These are phyloP conservation scores for Cucumis cinereus DNA, from an alignment of 306 rosid species.

Conservation along the genomic window DNA sequence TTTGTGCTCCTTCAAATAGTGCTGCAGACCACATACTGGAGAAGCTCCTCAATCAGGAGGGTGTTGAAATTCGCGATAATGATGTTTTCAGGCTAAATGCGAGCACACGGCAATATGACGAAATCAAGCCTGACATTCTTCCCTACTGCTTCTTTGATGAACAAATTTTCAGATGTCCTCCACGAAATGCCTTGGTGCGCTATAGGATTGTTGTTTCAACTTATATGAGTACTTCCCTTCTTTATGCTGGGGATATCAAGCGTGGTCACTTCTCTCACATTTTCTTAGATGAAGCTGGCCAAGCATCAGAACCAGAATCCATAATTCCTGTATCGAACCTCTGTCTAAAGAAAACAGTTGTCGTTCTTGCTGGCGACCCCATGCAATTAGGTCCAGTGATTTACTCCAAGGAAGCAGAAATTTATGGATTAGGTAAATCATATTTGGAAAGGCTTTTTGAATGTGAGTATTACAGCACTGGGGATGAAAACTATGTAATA, in stretches of 20 bases:
- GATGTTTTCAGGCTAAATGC: conserved; percentile 85
- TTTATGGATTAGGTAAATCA: conserved; percentile 50
- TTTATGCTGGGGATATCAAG: conserved; percentile 47
- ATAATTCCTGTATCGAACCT: conserved; percentile 65
- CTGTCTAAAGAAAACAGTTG: conserved; percentile 51
- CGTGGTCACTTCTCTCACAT: conserved; percentile 85
- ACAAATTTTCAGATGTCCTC: conserved; percentile 57
- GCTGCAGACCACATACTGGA: conserved; percentile 80
- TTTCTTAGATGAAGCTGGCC: conserved; percentile 96
- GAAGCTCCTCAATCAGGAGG: conserved; percentile 37
- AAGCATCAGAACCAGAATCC: conserved; percentile 94
- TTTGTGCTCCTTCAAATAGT: conserved; percentile 83
- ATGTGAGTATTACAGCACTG: conserved; percentile 29
- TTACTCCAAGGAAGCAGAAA: conserved; percentile 55
- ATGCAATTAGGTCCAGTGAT: conserved; percentile 91
- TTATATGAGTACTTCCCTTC: conserved; percentile 58
- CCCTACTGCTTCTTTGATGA: conserved; percentile 63
- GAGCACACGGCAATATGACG: conserved; percentile 47
- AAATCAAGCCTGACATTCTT: conserved; percentile 44
- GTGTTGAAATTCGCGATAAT: conserved; percentile 21
- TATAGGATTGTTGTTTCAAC: conserved; percentile 71
- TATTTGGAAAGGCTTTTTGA: conserved; percentile 68
- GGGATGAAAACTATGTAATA: conserved; percentile 52
- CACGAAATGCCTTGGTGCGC: conserved; percentile 26
- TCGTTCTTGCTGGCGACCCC: conserved; percentile 93